Base-by-base conservation (phyloP, 2,329 filamentous ascomycete genomes). In the Pleomassaria siparia region DNA sequence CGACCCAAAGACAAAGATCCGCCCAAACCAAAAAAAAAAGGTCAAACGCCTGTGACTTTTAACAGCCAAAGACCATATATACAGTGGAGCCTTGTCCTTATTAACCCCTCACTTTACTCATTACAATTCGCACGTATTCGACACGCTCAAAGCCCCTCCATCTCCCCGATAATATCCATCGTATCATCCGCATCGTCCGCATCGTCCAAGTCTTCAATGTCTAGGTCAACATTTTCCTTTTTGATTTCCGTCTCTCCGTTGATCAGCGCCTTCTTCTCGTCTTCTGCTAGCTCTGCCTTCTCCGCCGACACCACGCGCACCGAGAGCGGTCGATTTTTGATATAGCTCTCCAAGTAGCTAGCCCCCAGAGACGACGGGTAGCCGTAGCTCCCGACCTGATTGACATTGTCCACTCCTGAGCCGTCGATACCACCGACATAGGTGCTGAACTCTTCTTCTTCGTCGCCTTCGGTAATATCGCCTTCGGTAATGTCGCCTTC, bases 341-440 rank as follows among this genome's bases (percentile, higher is more conserved):
- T 71, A 35, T 71, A 71, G 30, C 62, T 68, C 49, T 71, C 68
- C 32, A 71, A 55, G 44, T 70, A 71, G 47, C 66, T 70, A 2
- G 68, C 68, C 29, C 68, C 68, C 2, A 70, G 50, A 22, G 55
- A 61, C 12, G 54, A 58, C 2, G 68, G 68, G 36, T 70, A 71
- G 0, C 68, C 68, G 12, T 68, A 63, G 28, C 57, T 63, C 25
- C 66, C 66, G 12, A 56, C 62, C 30, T 70, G 67, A 20, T 71
- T 60, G 5, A 70, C 52, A 36, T 69, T 56, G 44, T 69, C 67
- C 41, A 65, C 59, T 32, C 66, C 65, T 1, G 60, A 63, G 33
- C 68, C 68, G 11, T 47, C 47, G 20, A 69, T 46, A 2, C 68
- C 68, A 52, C 68, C 68, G 9, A 71, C 68, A 43, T 70, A 71